These are phyloP conservation scores for Aspergillus nidulans DNA, from an alignment of 495 filamentous ascomycete species.

Conservation along the genomic window DNA sequence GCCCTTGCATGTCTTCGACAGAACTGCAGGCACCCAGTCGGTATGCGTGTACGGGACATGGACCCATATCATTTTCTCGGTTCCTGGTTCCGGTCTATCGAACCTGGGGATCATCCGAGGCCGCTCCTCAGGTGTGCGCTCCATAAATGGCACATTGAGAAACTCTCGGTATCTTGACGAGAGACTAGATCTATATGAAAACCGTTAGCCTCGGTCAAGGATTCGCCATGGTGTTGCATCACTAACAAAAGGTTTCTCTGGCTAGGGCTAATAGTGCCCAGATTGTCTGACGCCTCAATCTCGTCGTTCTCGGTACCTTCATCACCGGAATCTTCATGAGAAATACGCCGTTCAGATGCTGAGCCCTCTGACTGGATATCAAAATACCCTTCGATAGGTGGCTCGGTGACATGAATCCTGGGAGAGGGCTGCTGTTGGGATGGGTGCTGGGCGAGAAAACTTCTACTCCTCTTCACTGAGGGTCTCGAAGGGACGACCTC, in stretches of 20 bases:
- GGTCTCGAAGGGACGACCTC: conserved; percentile 18
- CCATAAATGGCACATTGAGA: conserved; percentile 27
- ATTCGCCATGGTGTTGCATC: too few species aligned
- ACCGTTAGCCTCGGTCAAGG: not conserved
- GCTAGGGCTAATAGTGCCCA: conserved; percentile 1
- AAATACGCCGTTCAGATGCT: not conserved
- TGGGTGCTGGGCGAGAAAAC: conserved; percentile 17
- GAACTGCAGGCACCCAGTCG: conserved; percentile 53
- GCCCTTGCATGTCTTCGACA: conserved; percentile 20
- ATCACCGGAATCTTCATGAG: not conserved
- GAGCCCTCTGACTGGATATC: conserved; percentile 14
- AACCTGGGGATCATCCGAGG: conserved; percentile 34
- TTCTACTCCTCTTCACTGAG: conserved; percentile 22
- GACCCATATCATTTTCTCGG: conserved; percentile 58
- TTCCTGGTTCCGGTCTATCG: conserved; percentile 36
- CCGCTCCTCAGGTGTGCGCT: conserved; percentile 23
- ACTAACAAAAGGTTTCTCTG: conserved; percentile 14
- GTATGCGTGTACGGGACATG: conserved; percentile 64
- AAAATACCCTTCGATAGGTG: conserved; percentile 22
- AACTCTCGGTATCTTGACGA: conserved; percentile 21
- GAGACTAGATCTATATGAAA: not conserved
- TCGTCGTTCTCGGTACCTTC: not conserved
- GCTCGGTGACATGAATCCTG: conserved; percentile 32
- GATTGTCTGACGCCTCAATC: not conserved
- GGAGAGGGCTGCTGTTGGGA: conserved; percentile 23